Conservation (phyloP, 345 rosid species). For the Ceriops decandra region DNA sequence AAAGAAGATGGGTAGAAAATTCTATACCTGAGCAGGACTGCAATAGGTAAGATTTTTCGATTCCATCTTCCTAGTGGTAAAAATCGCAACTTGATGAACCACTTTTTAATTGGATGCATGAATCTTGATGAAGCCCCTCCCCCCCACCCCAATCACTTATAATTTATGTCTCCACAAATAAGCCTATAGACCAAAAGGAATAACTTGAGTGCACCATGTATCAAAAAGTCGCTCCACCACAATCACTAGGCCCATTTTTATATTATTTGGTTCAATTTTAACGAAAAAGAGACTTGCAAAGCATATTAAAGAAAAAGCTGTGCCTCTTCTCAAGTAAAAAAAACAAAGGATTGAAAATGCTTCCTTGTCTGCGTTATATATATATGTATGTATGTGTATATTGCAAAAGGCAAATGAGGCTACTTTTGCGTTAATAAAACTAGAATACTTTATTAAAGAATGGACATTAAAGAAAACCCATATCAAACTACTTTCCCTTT, state of each 20-base stretch:
- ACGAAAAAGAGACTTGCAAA: constrained; percentile 45
- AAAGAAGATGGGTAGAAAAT: no score
- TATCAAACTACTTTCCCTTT: constrained; percentile 37
- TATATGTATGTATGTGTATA: not conserved
- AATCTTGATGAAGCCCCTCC: no score
- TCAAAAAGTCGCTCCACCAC: not conserved
- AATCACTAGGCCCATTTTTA: constrained; percentile 17
- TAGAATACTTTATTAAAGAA: constrained; percentile 45
- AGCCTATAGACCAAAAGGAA: not conserved
- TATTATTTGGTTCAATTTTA: constrained; percentile 10
- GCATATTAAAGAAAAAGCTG: constrained; percentile 53
- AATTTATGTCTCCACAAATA: no score
- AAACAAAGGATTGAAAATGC: constrained; percentile 39
- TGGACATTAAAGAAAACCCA: constrained; percentile 26
- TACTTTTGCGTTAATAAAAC: constrained; percentile 33
- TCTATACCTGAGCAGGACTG: no score
- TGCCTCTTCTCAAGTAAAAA: constrained; percentile 27
- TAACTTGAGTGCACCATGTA: not conserved
- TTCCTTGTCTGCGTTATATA: constrained; percentile 39
- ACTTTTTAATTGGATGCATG: no score
- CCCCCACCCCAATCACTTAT: no score
- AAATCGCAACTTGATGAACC: no score
- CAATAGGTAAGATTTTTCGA: no score
- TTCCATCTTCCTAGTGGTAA: no score
- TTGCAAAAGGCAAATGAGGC: constrained; percentile 28